A percentile compares a stretch with the other conserved stretches of the same genome.
Evolutionary conservation across 768 basidiomycete species (phyloP).

Genomic region (Wakefieldia striispora): DNA sequence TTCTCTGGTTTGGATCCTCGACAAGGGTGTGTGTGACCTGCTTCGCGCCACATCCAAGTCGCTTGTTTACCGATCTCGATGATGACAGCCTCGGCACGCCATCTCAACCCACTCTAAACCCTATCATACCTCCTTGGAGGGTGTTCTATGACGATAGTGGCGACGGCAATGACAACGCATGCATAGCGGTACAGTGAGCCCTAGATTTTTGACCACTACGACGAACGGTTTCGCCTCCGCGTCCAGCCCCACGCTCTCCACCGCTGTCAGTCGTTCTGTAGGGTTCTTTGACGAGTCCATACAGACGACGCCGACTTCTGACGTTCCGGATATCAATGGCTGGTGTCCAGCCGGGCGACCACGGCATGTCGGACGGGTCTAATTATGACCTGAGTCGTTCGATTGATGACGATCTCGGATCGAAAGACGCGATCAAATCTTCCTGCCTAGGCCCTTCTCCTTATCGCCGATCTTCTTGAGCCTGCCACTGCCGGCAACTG

Average conservation of each 20-base stretch:
- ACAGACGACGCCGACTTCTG: constrained; percentile 30
- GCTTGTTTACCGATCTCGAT: constrained; percentile 58
- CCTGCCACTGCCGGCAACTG: constrained; percentile 36
- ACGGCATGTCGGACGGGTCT: constrained; percentile 41
- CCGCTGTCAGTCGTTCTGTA: constrained; percentile 20
- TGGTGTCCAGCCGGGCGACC: constrained; percentile 57
- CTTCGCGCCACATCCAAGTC: constrained; percentile 13
- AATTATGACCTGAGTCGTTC: constrained; percentile 63
- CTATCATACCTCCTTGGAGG: constrained; percentile 18
- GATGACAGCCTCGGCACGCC: constrained; percentile 35
- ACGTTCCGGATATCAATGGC: constrained; percentile 62
- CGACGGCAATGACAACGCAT: constrained; percentile 25
- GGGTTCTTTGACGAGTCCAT: constrained; percentile 28
- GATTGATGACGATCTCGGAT: constrained; percentile 21
- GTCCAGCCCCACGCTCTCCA: constrained; percentile 27
- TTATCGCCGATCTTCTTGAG: constrained; percentile 61
- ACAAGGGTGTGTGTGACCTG: constrained; percentile 23
- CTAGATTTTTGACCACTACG: constrained; percentile 33
- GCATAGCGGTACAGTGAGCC: constrained; percentile 31
- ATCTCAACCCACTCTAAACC: constrained; percentile 5
- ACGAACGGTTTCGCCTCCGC: constrained; percentile 24
- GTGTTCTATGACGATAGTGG: constrained; percentile 19
- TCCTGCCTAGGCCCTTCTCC: constrained; percentile 49
- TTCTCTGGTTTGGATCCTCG: constrained; percentile 34
- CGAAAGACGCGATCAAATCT: constrained; percentile 20